Percentiles rank a stretch among this genome's conserved stretches.
Conservation (phyloP, 139 green algal genomes). For the Dunaliella primolecta region DNA sequence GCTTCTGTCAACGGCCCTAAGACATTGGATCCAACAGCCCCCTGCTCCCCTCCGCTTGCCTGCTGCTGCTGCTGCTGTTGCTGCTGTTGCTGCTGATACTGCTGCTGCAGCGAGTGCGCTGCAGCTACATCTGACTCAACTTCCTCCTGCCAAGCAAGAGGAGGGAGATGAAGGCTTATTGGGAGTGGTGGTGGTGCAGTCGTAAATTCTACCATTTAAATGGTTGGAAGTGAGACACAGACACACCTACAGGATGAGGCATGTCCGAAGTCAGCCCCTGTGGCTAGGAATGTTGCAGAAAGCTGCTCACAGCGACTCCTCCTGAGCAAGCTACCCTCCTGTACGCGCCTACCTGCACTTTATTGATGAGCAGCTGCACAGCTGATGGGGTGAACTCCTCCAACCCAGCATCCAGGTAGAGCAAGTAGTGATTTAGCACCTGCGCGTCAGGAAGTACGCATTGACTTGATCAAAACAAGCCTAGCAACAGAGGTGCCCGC, state of each 20-base stretch:
- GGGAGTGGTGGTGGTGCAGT: too few species aligned
- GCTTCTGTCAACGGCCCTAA: not conserved
- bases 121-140: not conserved
- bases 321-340: not conserved
- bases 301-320: not conserved
- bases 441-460: constrained; percentile 72
- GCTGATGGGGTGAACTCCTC: constrained; percentile 12
- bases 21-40: too few species aligned
- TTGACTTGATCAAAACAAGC: too few species aligned
- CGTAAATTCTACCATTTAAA: not conserved
- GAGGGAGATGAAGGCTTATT: too few species aligned
- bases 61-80: not conserved
- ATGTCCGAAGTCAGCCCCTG: not conserved
- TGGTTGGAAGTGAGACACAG: too few species aligned
- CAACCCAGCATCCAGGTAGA: constrained; percentile 19
- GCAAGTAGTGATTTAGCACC: constrained; percentile 57
- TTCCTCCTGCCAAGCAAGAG: not conserved
- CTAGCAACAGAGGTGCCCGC: not conserved
- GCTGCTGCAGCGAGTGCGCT: not conserved
- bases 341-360: not conserved
- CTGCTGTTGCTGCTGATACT: not conserved
- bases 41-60: too few species aligned
- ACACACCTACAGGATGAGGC: not conserved
- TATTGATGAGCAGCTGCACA: constrained; percentile 16
- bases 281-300: not conserved